Evolutionary conservation across 2,329 filamentous ascomycete species (phyloP).

Genomic region (Fusarium fracticaudum): DNA sequence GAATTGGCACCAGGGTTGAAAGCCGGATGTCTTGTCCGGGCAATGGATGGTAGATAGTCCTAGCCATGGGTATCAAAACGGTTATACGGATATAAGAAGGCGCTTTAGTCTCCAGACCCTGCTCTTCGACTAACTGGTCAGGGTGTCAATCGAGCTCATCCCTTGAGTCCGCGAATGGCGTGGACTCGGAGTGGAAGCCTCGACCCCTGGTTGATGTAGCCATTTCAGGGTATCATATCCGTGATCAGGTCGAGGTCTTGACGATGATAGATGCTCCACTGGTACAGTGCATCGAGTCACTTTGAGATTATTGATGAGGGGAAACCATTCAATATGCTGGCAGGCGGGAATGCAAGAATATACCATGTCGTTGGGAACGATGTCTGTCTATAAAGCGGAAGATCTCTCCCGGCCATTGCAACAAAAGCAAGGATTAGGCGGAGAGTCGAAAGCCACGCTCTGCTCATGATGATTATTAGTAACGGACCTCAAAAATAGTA

Average conservation of each 20-base stretch:
- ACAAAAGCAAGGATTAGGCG: background rate
- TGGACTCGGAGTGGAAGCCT: background rate
- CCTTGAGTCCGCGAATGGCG: conserved; percentile 1
- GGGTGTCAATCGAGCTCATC: background rate
- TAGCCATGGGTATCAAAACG: background rate
- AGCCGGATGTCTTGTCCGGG: background rate
- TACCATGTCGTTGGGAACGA: background rate
- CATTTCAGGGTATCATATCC: conserved; percentile 19
- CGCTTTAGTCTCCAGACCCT: background rate
- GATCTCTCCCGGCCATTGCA: background rate
- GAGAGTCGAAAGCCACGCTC: background rate
- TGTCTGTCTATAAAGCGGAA: background rate
- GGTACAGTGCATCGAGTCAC: conserved; percentile 6
- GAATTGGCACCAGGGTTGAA: background rate
- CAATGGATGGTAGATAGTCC: background rate
- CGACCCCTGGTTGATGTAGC: conserved; percentile 2
- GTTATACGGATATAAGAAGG: background rate
- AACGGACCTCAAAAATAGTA: background rate
- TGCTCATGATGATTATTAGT: background rate
- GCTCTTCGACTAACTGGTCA: background rate
- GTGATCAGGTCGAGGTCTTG: background rate
- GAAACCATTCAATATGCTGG: conserved; percentile 7
- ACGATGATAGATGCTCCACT: background rate
- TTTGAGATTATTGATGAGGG: conserved; percentile 5
- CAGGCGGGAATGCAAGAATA: background rate